These are phyloP conservation scores for Amoebophrya sp. DNA, from an alignment of 169 alveolate species.

Conservation along the genomic window DNA sequence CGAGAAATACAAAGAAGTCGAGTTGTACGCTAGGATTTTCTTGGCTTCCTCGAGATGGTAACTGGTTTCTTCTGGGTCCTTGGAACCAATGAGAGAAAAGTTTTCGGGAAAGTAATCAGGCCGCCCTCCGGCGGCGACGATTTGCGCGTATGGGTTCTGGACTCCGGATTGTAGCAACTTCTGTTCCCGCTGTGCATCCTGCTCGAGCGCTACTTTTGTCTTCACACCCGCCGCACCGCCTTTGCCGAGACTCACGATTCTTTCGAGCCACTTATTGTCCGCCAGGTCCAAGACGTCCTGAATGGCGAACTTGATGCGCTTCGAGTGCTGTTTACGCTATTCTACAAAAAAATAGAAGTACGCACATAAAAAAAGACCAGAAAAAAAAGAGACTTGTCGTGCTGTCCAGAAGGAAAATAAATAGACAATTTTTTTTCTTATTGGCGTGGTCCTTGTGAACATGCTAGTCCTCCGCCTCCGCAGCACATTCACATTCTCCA, in stretches of 20 bases:
- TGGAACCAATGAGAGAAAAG: too few relatives aligned
- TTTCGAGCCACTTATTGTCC: conserved; percentile 8
- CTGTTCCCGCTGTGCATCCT: conserved; percentile 15
- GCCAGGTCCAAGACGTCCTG: conserved; percentile 32
- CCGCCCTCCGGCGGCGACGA: conserved; percentile 19
- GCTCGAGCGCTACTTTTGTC: neutral
- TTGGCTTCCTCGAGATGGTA: neutral
- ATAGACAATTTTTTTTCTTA: too few relatives aligned
- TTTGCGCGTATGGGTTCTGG: conserved; percentile 17
- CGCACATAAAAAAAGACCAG: too few relatives aligned
- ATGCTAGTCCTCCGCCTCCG: too few relatives aligned
- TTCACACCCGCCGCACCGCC: conserved; percentile 14
- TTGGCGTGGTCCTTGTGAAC: too few relatives aligned
- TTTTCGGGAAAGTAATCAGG: neutral
- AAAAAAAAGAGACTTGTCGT: too few relatives aligned
- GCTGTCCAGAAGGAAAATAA: too few relatives aligned
- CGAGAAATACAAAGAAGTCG: neutral
- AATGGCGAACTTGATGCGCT: conserved; percentile 29
- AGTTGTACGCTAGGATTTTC: neutral
- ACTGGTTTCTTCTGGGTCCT: neutral
- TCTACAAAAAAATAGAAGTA: too few relatives aligned
- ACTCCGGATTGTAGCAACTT: neutral
- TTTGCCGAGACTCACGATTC: neutral
- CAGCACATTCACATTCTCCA: too few relatives aligned
- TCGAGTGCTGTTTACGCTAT: too few relatives aligned